Percentiles rank a stretch among this genome's conserved stretches.
These are phyloP conservation scores for Mycena vitilis DNA, from an alignment of 768 basidiomycete species.

Conservation along the genomic window DNA sequence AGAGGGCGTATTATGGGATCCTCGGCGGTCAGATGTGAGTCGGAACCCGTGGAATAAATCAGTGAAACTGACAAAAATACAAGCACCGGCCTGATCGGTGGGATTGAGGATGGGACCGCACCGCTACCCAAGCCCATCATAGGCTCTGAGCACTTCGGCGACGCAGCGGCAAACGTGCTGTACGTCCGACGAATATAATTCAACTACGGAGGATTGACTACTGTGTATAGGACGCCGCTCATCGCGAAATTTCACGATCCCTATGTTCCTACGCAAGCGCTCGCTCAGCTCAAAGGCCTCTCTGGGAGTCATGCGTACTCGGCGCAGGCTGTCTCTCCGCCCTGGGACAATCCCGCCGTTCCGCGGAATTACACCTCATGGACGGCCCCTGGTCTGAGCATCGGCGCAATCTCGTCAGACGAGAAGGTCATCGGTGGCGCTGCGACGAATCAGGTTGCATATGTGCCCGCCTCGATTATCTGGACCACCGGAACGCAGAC, in stretches of 20 bases:
- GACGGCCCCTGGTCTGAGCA: constrained; percentile 43
- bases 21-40: constrained; percentile 39
- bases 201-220: background rate
- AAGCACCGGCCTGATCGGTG: constrained; percentile 42
- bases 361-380: constrained; percentile 46
- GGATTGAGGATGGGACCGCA: constrained; percentile 39
- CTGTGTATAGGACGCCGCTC: constrained; percentile 37
- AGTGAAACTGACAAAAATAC: background rate
- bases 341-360: constrained; percentile 39
- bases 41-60: background rate
- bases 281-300: constrained; percentile 31
- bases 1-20: constrained; percentile 44
- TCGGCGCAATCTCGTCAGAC: constrained; percentile 44
- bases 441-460: constrained; percentile 40
- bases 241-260: constrained; percentile 45
- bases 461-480: constrained; percentile 41
- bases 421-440: constrained; percentile 42
- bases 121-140: constrained; percentile 43
- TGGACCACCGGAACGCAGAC: constrained; percentile 38
- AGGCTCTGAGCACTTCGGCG: constrained; percentile 42
- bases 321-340: constrained; percentile 44
- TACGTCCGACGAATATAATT: constrained; percentile 12
- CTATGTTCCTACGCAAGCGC: constrained; percentile 37
- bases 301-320: constrained; percentile 31
- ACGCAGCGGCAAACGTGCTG: constrained; percentile 43